Base-by-base conservation (phyloP, 2,329 filamentous ascomycete genomes). In the Hyphodiscus sp. region DNA sequence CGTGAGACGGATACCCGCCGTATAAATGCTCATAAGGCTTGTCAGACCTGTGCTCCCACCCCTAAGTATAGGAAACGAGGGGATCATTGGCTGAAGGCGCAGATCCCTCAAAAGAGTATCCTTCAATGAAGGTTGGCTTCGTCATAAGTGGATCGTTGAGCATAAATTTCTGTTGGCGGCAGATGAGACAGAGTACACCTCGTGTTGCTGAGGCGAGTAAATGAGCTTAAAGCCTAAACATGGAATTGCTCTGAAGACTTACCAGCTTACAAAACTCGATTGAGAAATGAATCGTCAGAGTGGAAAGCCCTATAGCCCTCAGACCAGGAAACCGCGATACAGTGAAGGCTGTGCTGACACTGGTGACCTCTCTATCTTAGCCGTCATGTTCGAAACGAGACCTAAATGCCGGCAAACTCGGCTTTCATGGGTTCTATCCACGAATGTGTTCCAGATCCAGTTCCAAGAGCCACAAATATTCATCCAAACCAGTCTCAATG, bases 151-250 rank as follows among this genome's bases (percentile, higher is more conserved):
- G 44, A 57, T 63, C 30, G 55, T 75, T 69, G 18, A 80, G 67
- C 61, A 83, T 82, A 77, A 79, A 82, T 10, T 79, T 80, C 80
- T 80, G 84, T 55, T 71, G 73, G 11, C 69, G 68, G 5, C 78
- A 75, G 41, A 83, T 76, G 11, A 84, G 71, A 11, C 77, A 72
- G 1, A 84, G 67, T 0, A 80, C 79, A 74, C 67, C 50, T 74
- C 67, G 53, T 73, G 77, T 54, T 3, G 51, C 20, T 73, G 73
- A 61, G 71, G 73, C 72, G 0, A 72, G 54, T 55, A 73, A 70
- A 51, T 77, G 74, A 0, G 73, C 67, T 60, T 75, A 71, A 0
- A 77, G 57, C 52, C 77, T 74, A 47, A 76, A 75, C 29, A 7
- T 33, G 13, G 29, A 33, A 13, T 33, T 8, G 29, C 13, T 33